A percentile compares a stretch with the other conserved stretches of the same genome.
phyloP scores from a whole-genome alignment of 139 green algal species.

The Haematococcus sp. region DNA sequence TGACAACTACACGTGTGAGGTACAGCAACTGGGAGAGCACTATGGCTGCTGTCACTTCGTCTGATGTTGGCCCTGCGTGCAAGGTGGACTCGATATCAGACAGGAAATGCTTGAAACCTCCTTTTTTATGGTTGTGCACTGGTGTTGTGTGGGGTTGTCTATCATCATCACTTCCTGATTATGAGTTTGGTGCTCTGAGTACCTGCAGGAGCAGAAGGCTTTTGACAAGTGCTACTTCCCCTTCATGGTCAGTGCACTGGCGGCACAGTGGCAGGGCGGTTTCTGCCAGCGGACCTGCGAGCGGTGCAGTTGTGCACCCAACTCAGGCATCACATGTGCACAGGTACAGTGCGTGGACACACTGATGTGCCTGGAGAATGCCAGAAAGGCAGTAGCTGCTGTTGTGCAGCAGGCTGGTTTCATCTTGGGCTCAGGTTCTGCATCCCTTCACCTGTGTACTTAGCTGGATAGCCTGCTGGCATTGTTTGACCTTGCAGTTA shows the following conservation, averaged over 20 bases:
- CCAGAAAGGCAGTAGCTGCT: neutral
- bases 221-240: constrained; percentile 49
- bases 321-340: constrained; percentile 40
- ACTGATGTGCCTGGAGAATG: neutral
- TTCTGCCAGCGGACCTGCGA: constrained; percentile 64
- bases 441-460: no score
- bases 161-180: no score
- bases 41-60: neutral
- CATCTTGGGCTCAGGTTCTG: no score
- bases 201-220: constrained; percentile 29
- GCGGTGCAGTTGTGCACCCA: constrained; percentile 50
- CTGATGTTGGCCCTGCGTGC: neutral
- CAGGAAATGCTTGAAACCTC: no score
- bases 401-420: no score
- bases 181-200: no score
- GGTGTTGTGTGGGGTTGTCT: no score
- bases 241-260: constrained; percentile 50
- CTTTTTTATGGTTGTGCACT: no score
- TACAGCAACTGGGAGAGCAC: neutral
- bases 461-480: no score
- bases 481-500: neutral
- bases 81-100: no score
- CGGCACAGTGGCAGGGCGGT: constrained; percentile 58
- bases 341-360: constrained; percentile 6
- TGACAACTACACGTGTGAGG: constrained; percentile 53